Conservation (phyloP, 495 filamentous ascomycete species). For the Aspergillus diversus region DNA sequence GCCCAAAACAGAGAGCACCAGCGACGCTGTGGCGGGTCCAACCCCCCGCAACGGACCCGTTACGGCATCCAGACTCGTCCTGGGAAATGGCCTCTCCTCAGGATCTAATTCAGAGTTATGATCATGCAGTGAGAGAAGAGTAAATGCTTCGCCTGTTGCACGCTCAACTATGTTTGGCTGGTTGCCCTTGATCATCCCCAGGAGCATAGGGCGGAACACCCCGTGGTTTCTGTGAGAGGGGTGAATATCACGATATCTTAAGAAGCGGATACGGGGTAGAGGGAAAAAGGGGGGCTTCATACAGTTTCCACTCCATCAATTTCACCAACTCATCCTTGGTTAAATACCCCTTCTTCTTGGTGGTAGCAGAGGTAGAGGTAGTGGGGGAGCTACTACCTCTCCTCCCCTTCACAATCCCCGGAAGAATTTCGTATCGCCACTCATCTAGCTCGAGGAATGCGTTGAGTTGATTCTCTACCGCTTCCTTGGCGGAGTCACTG, state of each 20-base stretch:
- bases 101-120: not conserved
- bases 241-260: conserved; percentile 2
- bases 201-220: conserved; percentile 67
- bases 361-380: not conserved
- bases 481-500: not conserved
- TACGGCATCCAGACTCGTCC: conserved; percentile 50
- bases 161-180: conserved; percentile 39
- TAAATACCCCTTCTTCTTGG: conserved; percentile 22
- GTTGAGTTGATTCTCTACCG: conserved; percentile 24
- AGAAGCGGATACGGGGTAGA: conserved; percentile 10
- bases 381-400: not conserved
- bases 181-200: conserved; percentile 68
- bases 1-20: conserved; percentile 64
- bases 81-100: conserved; percentile 36
- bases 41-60: conserved; percentile 62
- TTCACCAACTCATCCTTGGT: conserved; percentile 37
- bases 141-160: conserved; percentile 53
- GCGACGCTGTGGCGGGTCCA: conserved; percentile 73
- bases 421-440: conserved; percentile 42
- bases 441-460: conserved; percentile 29
- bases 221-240: conserved; percentile 59
- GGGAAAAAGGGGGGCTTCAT: conserved; percentile 37
- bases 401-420: conserved; percentile 22
- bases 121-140: conserved; percentile 23
- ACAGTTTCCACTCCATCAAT: conserved; percentile 82